A percentile compares a stretch with the other conserved stretches of the same genome.
These are phyloP conservation scores for Eutypella sp. DNA, from an alignment of 2,329 filamentous ascomycete species.

Conservation along the genomic window DNA sequence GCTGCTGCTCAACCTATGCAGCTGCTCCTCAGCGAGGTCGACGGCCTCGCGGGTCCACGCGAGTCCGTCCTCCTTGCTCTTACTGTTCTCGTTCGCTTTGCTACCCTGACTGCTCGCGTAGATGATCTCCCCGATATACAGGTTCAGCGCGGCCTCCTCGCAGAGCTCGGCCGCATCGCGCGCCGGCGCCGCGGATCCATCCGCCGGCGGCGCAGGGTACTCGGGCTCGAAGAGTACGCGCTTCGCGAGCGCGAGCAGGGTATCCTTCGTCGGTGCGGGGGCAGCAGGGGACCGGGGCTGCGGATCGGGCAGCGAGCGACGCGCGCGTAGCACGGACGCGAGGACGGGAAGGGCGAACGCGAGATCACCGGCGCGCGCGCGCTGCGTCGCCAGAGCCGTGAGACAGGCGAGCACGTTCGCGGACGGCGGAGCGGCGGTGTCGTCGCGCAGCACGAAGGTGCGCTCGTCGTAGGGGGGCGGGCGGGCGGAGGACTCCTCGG, in stretches of 20 bases:
- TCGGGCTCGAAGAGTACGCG: constrained; percentile 43
- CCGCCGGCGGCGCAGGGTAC: constrained; percentile 66
- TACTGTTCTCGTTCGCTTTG: neutral
- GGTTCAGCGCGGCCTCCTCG: constrained; percentile 79
- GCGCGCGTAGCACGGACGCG: constrained; percentile 75
- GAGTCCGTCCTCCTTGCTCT: constrained; percentile 58
- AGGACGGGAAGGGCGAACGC: constrained; percentile 74
- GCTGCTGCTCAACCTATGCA: constrained; percentile 36
- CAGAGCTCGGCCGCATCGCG: constrained; percentile 65
- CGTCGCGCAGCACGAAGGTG: constrained; percentile 61
- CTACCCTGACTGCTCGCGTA: constrained; percentile 51
- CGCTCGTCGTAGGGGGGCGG: constrained; percentile 46
- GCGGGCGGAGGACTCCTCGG: constrained; percentile 29
- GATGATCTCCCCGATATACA: constrained; percentile 91
- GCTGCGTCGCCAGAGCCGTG: constrained; percentile 74
- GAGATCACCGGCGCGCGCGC: constrained; percentile 64
- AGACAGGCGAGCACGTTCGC: constrained; percentile 70
- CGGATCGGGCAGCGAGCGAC: constrained; percentile 50
- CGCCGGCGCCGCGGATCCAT: constrained; percentile 63
- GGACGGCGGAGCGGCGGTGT: constrained; percentile 49
- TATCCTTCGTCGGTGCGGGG: constrained; percentile 19
- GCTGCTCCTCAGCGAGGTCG: constrained; percentile 68
- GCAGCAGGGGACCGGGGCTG: constrained; percentile 5
- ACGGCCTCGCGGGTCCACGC: constrained; percentile 89
- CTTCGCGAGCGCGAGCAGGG: constrained; percentile 23